phyloP scores from a whole-genome alignment of 768 basidiomycete genomes.

The Sistotremastrum niveocremeum region DNA sequence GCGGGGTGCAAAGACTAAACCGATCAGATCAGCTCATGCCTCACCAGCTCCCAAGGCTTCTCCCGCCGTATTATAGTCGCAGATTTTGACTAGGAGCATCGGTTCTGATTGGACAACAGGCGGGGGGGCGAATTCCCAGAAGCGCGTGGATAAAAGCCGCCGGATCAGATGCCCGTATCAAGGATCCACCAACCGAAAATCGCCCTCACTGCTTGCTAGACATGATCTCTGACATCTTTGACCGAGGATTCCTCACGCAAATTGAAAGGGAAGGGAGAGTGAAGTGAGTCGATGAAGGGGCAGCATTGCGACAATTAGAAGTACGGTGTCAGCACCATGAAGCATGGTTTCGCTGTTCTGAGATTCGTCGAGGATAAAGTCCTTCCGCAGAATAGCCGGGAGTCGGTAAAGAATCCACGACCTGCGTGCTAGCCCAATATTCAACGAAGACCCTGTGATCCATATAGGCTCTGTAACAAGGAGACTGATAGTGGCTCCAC shows the following conservation, averaged over 20 bases:
- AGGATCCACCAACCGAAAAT: slow-evolving; percentile 91
- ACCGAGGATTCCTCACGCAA: slow-evolving; percentile 97
- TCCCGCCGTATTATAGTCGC: slow-evolving; percentile 62
- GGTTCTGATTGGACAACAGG: background rate
- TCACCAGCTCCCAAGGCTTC: slow-evolving; percentile 69
- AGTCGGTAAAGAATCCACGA: slow-evolving; percentile 70
- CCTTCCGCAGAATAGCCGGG: slow-evolving; percentile 95
- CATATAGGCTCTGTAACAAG: slow-evolving; percentile 96
- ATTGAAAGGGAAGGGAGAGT: slow-evolving; percentile 55
- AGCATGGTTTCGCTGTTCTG: slow-evolving; percentile 90
- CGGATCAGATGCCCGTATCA: slow-evolving; percentile 85
- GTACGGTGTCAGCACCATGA: slow-evolving; percentile 90
- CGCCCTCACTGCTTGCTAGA: slow-evolving; percentile 67
- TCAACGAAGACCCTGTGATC: slow-evolving; percentile 90
- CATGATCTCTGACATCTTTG: slow-evolving; percentile 78
- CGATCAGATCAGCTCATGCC: slow-evolving; percentile 87
- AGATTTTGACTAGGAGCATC: slow-evolving; percentile 84
- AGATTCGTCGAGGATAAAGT: slow-evolving; percentile 92
- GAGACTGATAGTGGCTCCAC: slow-evolving; percentile 89
- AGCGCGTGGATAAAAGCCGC: slow-evolving; percentile 68
- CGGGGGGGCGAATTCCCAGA: slow-evolving; percentile 25
- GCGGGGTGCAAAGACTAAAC: slow-evolving; percentile 71
- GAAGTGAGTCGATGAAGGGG: slow-evolving; percentile 50
- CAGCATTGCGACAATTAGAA: slow-evolving; percentile 97
- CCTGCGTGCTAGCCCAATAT: slow-evolving; percentile 88